phyloP scores from a whole-genome alignment of 192 early-diverging fungal genomes.

The Coemansia guatemalensis region DNA sequence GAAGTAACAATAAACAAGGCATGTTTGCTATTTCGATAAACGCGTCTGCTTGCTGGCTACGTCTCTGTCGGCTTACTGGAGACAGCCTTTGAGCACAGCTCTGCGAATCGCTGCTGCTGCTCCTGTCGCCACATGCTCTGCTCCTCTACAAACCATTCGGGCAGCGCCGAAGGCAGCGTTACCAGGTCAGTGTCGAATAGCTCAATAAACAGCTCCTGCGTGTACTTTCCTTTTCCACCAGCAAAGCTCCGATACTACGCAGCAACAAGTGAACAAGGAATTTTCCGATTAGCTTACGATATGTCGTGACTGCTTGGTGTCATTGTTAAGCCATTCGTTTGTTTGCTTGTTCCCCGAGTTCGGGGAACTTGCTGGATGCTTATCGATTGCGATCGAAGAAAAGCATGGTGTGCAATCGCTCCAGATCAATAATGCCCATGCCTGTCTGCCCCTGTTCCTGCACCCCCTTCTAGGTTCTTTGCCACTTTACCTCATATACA shows the following conservation, averaged over 20 bases:
- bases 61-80: neutral
- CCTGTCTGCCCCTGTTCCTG: neutral
- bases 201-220: conserved; percentile 95
- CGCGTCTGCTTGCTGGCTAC: neutral
- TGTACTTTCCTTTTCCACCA: conserved; percentile 79
- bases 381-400: neutral
- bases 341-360: neutral
- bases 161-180: conserved; percentile 73
- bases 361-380: neutral
- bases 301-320: neutral
- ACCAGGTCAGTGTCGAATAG: conserved; percentile 92
- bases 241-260: conserved; percentile 85
- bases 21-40: neutral
- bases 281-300: neutral
- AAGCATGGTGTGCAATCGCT: neutral
- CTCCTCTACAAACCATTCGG: conserved; percentile 79
- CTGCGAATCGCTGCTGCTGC: conserved; percentile 28
- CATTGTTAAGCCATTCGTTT: neutral
- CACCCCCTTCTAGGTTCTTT: conserved; percentile 1
- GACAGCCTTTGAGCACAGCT: conserved; percentile 16
- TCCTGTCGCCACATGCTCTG: conserved; percentile 60
- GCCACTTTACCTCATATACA: conserved; percentile 64
- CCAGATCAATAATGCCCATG: conserved; percentile 12
- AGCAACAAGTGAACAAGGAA: neutral
- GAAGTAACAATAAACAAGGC: neutral